Conservation (phyloP, 495 filamentous ascomycete genomes). For the Aspergillus kassunensis region DNA sequence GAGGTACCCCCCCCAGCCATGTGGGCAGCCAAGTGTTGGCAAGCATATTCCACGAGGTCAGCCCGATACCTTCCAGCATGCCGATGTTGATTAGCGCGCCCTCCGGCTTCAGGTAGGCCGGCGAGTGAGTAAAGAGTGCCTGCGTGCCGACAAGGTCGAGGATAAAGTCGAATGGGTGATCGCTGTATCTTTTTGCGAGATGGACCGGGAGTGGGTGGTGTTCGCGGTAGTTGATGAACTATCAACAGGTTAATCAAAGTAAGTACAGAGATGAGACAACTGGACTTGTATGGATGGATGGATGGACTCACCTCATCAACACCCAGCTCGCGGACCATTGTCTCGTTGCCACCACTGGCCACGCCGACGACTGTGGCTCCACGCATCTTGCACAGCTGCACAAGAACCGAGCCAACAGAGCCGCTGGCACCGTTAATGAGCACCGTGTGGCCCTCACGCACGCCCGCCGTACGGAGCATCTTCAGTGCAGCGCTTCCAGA, state of each 20-base stretch:
- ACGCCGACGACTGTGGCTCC: constrained; percentile 23
- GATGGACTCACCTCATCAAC: constrained; percentile 19
- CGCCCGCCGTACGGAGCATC: constrained; percentile 22
- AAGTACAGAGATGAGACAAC: background rate
- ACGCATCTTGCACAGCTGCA: constrained; percentile 23
- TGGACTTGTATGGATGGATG: background rate
- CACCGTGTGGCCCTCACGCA: constrained; percentile 22
- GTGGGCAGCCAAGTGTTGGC: background rate
- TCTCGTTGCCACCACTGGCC: constrained; percentile 25
- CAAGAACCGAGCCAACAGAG: constrained; percentile 8
- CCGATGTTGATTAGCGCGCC: background rate
- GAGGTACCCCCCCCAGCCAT: background rate
- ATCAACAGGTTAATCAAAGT: background rate
- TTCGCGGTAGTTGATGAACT: background rate
- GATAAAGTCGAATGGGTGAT: background rate
- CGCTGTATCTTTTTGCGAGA: background rate
- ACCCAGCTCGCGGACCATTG: constrained; percentile 20
- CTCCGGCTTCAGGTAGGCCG: background rate
- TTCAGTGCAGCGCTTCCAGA: constrained; percentile 22
- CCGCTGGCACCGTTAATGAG: constrained; percentile 27
- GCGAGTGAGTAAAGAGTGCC: background rate
- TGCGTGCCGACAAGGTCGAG: background rate
- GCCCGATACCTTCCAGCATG: background rate
- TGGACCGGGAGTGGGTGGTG: background rate
- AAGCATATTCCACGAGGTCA: background rate